Evolutionary conservation across 2,329 filamentous ascomycete species (phyloP).

Genomic region (Penicillium sp.): DNA sequence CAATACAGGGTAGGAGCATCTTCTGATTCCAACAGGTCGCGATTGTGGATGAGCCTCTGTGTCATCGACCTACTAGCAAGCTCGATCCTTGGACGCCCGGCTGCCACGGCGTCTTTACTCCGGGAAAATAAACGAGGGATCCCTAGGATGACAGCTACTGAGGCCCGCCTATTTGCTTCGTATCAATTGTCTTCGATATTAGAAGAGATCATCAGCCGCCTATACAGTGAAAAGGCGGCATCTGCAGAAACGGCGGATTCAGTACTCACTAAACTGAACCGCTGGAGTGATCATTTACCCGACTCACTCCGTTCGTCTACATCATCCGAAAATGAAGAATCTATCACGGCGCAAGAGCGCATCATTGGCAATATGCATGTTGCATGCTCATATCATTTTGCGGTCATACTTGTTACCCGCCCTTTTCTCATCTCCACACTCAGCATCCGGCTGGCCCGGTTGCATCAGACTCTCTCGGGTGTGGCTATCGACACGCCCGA

Average conservation of each 20-base stretch:
- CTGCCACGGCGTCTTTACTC: slow-evolving; percentile 28
- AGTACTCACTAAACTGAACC: slow-evolving; percentile 42
- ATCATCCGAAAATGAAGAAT: slow-evolving; percentile 15
- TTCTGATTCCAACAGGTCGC: slow-evolving; percentile 30
- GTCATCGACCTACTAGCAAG: slow-evolving; percentile 48
- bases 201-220: slow-evolving; percentile 42
- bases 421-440: slow-evolving; percentile 53
- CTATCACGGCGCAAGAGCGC: slow-evolving; percentile 27
- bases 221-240: slow-evolving; percentile 41
- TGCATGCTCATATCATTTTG: slow-evolving; percentile 57
- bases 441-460: slow-evolving; percentile 35
- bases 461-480: slow-evolving; percentile 23
- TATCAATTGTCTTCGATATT: slow-evolving; percentile 45
- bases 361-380: slow-evolving; percentile 52
- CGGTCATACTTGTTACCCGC: slow-evolving; percentile 54
- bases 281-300: slow-evolving; percentile 47
- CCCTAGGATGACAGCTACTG: slow-evolving; percentile 10
- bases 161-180: slow-evolving; percentile 38
- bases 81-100: slow-evolving; percentile 48
- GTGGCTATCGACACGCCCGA: slow-evolving; percentile 10
- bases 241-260: slow-evolving; percentile 36
- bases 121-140: slow-evolving; percentile 21
- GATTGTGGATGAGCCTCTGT: slow-evolving; percentile 47
- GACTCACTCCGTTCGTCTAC: slow-evolving; percentile 25
- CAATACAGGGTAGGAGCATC: background rate